Evolutionary conservation across 2,329 filamentous ascomycete species (phyloP), one percentile per base, ranked within the genome.

Genomic region (Diaporthe ampelina): DNA sequence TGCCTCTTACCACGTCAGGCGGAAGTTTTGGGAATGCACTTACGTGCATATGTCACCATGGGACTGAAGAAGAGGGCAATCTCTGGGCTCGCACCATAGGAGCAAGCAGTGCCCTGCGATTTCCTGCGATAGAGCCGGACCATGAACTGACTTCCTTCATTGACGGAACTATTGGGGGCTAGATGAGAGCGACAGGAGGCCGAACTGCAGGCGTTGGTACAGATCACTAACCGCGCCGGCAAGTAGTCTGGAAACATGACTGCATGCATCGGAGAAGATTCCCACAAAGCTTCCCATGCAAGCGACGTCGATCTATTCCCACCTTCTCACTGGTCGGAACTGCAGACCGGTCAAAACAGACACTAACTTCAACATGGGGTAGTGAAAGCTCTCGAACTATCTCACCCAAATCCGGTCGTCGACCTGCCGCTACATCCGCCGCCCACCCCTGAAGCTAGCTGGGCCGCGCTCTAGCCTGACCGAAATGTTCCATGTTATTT

Each of bases 331-430:
- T 67, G 24, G 63, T 24, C 45, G 19, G 32, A n/a, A 11, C 26
- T 26, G 15, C 21, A 68, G 29, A 68, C 63, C 63, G 63, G 63
- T 68, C 63, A 52, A 52, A 37, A 37, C n/a, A 26, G 29, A 40
- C n/a, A 52, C 63, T 26, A 40, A 17, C 4, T 26, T 40, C 10
- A 32, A 29, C 13, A 48, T 26, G 21, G 45, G 43, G 21, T 67
- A 4, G 3, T 37, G n/a, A 29, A 35, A 37, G 45, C 29, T 67
- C 21, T 37, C 61, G 45, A 67, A 24, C 61, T 37, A 15, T 37
- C 45, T 13, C 32, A 1, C 17, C 63, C 45, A 54, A 40, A 37
- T 37, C 26, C 15, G 63, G 48, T 24, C 48, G 15, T 21, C n/a
- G 48, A 40, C 21, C 63, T 54, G 48, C 63, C 63, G 63, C 63